Conservation (phyloP, 164 flowering plant species). For the Macadamia integrifolia region DNA sequence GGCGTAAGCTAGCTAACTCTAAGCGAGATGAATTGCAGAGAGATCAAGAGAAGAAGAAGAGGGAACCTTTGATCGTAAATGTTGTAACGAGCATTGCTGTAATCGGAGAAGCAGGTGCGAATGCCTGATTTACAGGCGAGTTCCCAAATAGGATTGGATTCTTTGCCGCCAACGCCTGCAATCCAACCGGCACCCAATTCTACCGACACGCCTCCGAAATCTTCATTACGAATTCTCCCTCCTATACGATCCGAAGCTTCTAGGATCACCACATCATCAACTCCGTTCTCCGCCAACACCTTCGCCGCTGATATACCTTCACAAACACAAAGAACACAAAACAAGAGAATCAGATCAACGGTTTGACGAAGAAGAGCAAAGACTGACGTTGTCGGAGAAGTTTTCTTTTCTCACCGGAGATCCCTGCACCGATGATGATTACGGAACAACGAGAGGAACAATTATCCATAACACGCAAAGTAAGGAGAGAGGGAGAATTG, state of each 20-base stretch:
- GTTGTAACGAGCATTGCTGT: slow-evolving; percentile 82
- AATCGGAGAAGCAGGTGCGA: slow-evolving; percentile 81
- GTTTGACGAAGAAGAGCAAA: too few relatives aligned
- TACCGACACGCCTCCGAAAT: slow-evolving; percentile 67
- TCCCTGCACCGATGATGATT: slow-evolving; percentile 83
- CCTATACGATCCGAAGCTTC: slow-evolving; percentile 91
- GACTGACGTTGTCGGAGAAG: background rate
- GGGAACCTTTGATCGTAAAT: slow-evolving; percentile 72
- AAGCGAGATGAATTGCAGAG: background rate
- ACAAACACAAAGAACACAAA: background rate
- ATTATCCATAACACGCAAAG: slow-evolving; percentile 31
- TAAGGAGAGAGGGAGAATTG: slow-evolving; percentile 11
- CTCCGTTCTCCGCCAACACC: slow-evolving; percentile 65
- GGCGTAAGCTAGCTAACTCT: background rate
- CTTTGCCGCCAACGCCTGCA: slow-evolving; percentile 79
- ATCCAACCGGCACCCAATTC: slow-evolving; percentile 98
- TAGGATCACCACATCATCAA: slow-evolving; percentile 61
- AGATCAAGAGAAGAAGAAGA: background rate
- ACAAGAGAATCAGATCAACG: too few relatives aligned
- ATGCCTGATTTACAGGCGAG: slow-evolving; percentile 51
- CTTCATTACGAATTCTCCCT: slow-evolving; percentile 67
- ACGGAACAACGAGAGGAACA: slow-evolving; percentile 53
- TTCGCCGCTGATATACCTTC: slow-evolving; percentile 85
- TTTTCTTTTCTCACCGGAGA: slow-evolving; percentile 47
- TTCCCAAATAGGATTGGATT: slow-evolving; percentile 85